Evolutionary conservation across 176 grass and related monocot genomes (phyloP), one percentile per base, ranked within the genome.

Genomic region (Phoenix roebelenii): DNA sequence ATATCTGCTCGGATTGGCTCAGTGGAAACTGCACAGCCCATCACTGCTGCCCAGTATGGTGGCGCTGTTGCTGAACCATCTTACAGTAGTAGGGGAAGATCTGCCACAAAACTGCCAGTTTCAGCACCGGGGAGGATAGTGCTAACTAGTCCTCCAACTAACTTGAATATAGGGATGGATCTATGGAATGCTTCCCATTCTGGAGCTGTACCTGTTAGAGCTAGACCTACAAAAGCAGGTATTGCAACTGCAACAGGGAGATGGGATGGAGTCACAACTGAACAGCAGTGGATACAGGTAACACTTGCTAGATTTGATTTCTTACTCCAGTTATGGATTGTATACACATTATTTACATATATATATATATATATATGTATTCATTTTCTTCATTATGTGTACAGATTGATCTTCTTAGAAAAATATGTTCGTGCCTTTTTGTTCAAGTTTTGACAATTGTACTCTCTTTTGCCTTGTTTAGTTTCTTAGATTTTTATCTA

Each of bases 51-150:
- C 35, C 49, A 59, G 23, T 80, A 63, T 61, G 58, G 5, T 76
- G 80, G 61, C 63, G 59, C 72, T 63, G 61, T 65, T 23, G 61
- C 72, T 6, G 82, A 78, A 61, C 83, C 73, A 50, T 52, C 76
- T 0, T 88, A 78, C 54, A 68, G 65, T 18, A 52, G 64, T 18
- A 90, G 77, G 55, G 80, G 61, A 23, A 90, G 81, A 63, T 72
- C 92, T 50, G 92, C 78, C 49, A 77, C 84, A 16, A 97, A 97
- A 73, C 87, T 97, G 53, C 92, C 81, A n/a, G 92, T 97, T 44
- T 97, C 92, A 25, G 92, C 92, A 23, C 92, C 92, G 59, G 92
- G 87, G 9, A 76, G 92, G 60, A 67, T 87, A 15, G 59, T 80
- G 3, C 72, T 97, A n/a, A 58, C 81, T 65, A 81, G 72, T 53